A percentile compares a stretch with the other conserved stretches of the same genome.
These are phyloP conservation scores for Exophiala phaeomuriformis DNA, from an alignment of 2,329 filamentous ascomycete genomes.

Conservation along the genomic window DNA sequence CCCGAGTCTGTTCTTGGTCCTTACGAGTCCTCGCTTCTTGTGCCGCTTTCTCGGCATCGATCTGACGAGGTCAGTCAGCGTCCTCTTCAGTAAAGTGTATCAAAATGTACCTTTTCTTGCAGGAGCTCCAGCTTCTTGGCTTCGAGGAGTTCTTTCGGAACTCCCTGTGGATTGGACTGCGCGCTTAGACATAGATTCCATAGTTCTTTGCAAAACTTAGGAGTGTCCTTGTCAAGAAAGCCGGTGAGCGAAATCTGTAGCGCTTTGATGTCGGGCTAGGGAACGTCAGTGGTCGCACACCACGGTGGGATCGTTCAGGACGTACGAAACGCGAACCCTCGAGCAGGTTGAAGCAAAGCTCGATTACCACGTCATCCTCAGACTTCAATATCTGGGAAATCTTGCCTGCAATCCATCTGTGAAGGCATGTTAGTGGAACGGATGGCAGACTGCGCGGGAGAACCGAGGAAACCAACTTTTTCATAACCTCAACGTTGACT, in stretches of 20 bases:
- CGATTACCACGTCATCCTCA: constrained; percentile 93
- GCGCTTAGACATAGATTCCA: constrained; percentile 90
- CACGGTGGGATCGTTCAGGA: constrained; percentile 23
- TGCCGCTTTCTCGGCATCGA: constrained; percentile 47
- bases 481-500: constrained; percentile 95
- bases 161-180: constrained; percentile 78
- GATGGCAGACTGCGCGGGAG: background rate
- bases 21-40: constrained; percentile 43
- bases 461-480: constrained; percentile 59
- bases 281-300: constrained; percentile 2
- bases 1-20: constrained; percentile 45
- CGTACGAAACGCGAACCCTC: constrained; percentile 71
- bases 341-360: constrained; percentile 63
- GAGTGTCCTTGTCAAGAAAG: constrained; percentile 87
- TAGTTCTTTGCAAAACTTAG: constrained; percentile 82
- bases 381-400: constrained; percentile 82
- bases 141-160: constrained; percentile 88
- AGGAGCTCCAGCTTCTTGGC: constrained; percentile 93
- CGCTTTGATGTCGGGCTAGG: constrained; percentile 86
- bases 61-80: constrained; percentile 13
- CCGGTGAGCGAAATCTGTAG: constrained; percentile 91
- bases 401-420: constrained; percentile 84
- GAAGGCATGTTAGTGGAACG: constrained; percentile 15
- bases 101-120: constrained; percentile 69
- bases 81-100: background rate